Percentiles rank a stretch among this genome's conserved stretches.
phyloP scores from a whole-genome alignment of 345 rosid species.

The Eucalyptus leucophloia region DNA sequence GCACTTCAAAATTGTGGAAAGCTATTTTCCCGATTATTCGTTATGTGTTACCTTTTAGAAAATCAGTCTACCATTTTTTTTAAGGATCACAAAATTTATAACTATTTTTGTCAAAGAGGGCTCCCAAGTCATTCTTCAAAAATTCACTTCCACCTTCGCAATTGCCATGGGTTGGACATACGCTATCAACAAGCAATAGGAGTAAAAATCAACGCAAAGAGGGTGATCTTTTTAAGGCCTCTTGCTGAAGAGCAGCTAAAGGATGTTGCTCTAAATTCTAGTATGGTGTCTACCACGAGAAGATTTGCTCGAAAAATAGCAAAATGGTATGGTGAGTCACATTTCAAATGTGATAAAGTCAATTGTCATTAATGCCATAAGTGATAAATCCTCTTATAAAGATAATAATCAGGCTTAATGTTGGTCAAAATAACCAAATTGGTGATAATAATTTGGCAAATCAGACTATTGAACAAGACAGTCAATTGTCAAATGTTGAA shows the following conservation, averaged over 20 bases:
- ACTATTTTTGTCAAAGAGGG: background rate
- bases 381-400: background rate
- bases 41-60: background rate
- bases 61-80: background rate
- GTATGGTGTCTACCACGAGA: background rate
- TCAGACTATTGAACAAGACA: background rate
- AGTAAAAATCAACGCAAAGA: background rate
- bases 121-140: background rate
- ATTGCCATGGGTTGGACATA: background rate
- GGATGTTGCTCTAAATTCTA: background rate
- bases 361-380: background rate
- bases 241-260: background rate
- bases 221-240: background rate
- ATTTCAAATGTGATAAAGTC: background rate
- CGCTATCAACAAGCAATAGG: background rate
- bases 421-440: background rate
- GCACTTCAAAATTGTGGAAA: background rate
- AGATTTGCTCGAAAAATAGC: background rate
- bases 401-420: background rate
- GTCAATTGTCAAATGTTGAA: background rate
- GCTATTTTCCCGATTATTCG: background rate
- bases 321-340: background rate
- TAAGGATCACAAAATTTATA: background rate
- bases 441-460: background rate
- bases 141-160: background rate